Evolutionary conservation across 257 asterid species (phyloP), one percentile per base, ranked within the genome.

Genomic region (Anisodus tanguticus): DNA sequence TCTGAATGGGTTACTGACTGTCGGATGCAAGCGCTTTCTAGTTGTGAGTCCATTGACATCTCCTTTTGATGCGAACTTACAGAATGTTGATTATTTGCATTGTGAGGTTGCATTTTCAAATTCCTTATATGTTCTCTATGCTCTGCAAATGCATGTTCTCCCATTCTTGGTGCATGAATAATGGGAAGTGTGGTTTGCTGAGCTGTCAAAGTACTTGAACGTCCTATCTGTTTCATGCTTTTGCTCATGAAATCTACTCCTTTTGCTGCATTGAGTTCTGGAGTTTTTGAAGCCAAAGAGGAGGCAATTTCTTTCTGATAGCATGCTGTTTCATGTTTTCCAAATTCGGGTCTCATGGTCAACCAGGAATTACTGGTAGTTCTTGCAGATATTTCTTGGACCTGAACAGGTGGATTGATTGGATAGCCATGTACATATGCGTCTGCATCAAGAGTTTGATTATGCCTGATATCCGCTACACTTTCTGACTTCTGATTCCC

Each of bases 1-100:
- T 90, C 89, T 85, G 88, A 85, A 80, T 84, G 89, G 87, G 82
- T 84, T 81, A 76, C 81, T 85, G 90, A 84, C 70, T 88, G 89
- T 13, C 19, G 45, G 62, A 43, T 64, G 78, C 83, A 84, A 67
- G 58, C 45, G 43, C 86, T 85, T 80, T 88, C 91, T 66, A 26
- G 84, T 63, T 85, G 90, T 83, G 87, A 85, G 66, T 70, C 87
- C 84, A 86, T 84, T 37, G 71, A 84, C 69, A 54, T 76, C 85
- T 86, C 91, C 58, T 85, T 86, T 83, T 84, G 87, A 76, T 82
- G 72, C 76, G 54, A 66, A 39, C 85, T 86, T 80, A 74, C 85
- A 83, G 82, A 62, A 72, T 87, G 87, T 83, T 90, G 88, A 49
- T 43, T 77, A 68, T 87, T 84, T 81, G 41, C 81, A 54, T 84